phyloP scores from a whole-genome alignment of 2,329 filamentous ascomycete species.

The Aspergillus carbonarius region DNA sequence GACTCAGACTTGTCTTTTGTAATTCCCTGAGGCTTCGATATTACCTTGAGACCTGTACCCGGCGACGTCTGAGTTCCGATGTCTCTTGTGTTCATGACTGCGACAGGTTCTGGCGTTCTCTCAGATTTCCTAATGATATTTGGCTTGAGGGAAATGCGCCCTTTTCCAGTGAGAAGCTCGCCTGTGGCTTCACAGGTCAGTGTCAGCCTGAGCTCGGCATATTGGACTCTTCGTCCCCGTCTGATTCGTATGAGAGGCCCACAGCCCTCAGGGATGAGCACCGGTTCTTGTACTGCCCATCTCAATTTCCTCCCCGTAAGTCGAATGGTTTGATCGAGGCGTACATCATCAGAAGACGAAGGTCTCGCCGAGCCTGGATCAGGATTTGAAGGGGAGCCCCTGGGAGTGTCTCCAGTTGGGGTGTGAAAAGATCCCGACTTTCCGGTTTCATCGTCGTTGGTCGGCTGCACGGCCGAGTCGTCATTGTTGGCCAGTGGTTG shows the following conservation, averaged over 20 bases:
- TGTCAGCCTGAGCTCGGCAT: constrained; percentile 10
- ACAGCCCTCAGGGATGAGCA: constrained; percentile 1
- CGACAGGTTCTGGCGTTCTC: no score
- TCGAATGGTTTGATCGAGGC: constrained; percentile 9
- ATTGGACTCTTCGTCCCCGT: constrained; percentile 10
- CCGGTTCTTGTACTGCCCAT: constrained; percentile 10
- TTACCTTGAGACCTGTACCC: not conserved
- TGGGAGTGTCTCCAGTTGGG: not conserved
- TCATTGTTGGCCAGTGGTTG: not conserved
- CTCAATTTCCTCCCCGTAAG: constrained; percentile 9
- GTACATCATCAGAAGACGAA: not conserved
- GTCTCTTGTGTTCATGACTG: not conserved
- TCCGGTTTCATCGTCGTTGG: not conserved
- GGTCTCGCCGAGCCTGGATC: not conserved
- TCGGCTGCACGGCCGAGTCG: not conserved
- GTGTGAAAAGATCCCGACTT: not conserved
- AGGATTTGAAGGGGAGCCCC: not conserved
- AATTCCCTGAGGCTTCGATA: not conserved
- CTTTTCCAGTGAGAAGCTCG: constrained; percentile 14
- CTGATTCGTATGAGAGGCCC: constrained; percentile 12
- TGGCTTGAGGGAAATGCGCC: constrained; percentile 10
- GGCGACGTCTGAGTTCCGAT: not conserved
- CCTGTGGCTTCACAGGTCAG: constrained; percentile 11
- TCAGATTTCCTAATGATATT: not conserved
- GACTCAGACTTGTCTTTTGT: not conserved